Percentiles rank a stretch among this genome's conserved stretches.
phyloP scores from a whole-genome alignment of 1,139 yeast genomes.

The Pichia sp. region DNA sequence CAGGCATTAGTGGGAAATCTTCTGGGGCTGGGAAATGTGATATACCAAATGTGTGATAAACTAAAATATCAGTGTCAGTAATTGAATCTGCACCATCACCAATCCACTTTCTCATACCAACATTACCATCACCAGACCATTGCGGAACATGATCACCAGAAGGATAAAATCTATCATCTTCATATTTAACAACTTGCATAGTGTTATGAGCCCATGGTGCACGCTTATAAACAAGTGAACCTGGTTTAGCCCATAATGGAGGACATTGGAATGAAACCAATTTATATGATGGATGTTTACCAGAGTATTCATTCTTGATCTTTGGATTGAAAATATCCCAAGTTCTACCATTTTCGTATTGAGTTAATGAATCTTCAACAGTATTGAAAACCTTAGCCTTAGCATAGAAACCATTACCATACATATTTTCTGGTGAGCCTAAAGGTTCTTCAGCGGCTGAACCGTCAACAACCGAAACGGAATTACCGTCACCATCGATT shows the following conservation, averaged over 20 bases:
- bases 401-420: slow-evolving; percentile 68
- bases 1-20: slow-evolving; percentile 87
- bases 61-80: slow-evolving; percentile 63
- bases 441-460: slow-evolving; percentile 50
- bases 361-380: slow-evolving; percentile 58
- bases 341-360: slow-evolving; percentile 60
- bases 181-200: slow-evolving; percentile 63
- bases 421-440: slow-evolving; percentile 61
- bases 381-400: slow-evolving; percentile 61
- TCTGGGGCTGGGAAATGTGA: slow-evolving; percentile 87
- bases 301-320: slow-evolving; percentile 59
- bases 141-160: slow-evolving; percentile 78
- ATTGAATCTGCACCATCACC: slow-evolving; percentile 58
- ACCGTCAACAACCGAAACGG: slow-evolving; percentile 67
- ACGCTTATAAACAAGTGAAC: slow-evolving; percentile 70
- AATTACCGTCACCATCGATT: slow-evolving; percentile 72
- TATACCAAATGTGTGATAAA: slow-evolving; percentile 78
- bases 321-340: slow-evolving; percentile 78
- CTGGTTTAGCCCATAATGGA: slow-evolving; percentile 64
- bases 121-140: slow-evolving; percentile 67
- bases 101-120: slow-evolving; percentile 69
- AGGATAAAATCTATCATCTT: slow-evolving; percentile 64
- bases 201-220: slow-evolving; percentile 74
- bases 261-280: slow-evolving; percentile 74
- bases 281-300: slow-evolving; percentile 70